Evolutionary conservation across 176 grass and related monocot species (phyloP).

Genomic region (Rhipidocladum racemiflorum): DNA sequence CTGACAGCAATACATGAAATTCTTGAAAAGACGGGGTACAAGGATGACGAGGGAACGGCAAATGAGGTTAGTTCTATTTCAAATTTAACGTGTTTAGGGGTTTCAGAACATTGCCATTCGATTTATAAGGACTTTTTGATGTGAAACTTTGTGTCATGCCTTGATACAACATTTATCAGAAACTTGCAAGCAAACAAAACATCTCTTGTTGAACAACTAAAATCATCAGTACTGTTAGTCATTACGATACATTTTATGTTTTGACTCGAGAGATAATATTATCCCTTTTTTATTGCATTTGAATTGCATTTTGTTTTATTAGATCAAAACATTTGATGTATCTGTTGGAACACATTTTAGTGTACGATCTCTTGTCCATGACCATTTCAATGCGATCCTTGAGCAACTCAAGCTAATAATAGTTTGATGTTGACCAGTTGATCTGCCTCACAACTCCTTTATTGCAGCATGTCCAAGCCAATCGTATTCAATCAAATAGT

Average conservation of each 20-base stretch:
- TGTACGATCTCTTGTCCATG: not conserved
- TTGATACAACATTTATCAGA: not conserved
- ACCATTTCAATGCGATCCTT: not conserved
- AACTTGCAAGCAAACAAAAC: slow-evolving; percentile 12
- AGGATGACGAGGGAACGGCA: slow-evolving; percentile 93
- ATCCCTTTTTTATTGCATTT: not conserved
- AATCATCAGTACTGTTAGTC: not conserved
- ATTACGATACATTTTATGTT: not conserved
- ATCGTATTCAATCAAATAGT: not conserved
- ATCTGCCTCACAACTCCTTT: slow-evolving; percentile 3
- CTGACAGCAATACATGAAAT: slow-evolving; percentile 98
- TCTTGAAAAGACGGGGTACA: slow-evolving; percentile 84
- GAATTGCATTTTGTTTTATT: not conserved
- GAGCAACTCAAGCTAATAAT: not conserved
- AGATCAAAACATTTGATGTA: not conserved
- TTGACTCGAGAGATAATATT: not conserved
- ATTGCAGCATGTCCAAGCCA: not conserved
- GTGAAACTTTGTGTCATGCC: not conserved
- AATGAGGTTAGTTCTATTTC: slow-evolving; percentile 68
- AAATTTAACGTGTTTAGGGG: not conserved
- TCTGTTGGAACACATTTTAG: not conserved
- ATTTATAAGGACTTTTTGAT: not conserved
- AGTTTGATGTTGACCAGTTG: not conserved
- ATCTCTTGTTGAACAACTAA: slow-evolving; percentile 10
- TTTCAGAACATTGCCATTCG: not conserved